Evolutionary conservation across 495 filamentous ascomycete genomes (phyloP).

Genomic region (Aspergillus cristatus): DNA sequence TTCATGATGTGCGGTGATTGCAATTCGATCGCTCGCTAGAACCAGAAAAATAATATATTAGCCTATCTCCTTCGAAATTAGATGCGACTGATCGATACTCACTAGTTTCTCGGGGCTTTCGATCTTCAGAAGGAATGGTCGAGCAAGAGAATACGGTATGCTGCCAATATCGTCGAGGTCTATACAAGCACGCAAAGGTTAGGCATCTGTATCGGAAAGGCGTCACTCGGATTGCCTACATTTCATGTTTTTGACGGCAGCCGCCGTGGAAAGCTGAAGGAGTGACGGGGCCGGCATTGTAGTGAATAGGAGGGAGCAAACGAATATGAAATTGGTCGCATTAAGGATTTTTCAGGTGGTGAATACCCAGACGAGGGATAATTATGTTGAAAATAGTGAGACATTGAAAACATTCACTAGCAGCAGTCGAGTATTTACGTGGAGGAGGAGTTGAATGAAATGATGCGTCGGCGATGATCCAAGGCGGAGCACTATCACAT

Average conservation of each 20-base stretch:
- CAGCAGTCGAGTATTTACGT: no score
- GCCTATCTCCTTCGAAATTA: not conserved
- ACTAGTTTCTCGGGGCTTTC: conserved; percentile 60
- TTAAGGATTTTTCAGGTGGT: conserved; percentile 2
- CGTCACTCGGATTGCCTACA: conserved; percentile 29
- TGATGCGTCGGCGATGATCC: not conserved
- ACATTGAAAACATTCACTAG: no score
- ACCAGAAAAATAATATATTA: not conserved
- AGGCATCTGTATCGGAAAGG: not conserved
- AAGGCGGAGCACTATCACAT: conserved; percentile 2
- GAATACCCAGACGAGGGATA: no score
- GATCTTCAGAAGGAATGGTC: conserved; percentile 51
- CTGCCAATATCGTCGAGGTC: conserved; percentile 55
- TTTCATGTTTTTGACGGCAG: conserved; percentile 38
- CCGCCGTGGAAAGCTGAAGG: conserved; percentile 29
- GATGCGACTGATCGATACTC: conserved; percentile 8
- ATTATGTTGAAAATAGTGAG: no score
- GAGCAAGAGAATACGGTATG: conserved; percentile 50
- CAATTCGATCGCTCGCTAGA: conserved; percentile 48
- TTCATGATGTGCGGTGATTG: conserved; percentile 56
- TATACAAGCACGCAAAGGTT: conserved; percentile 10
- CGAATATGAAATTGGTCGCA: conserved; percentile 11
- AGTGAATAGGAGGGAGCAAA: conserved; percentile 6
- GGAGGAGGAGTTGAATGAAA: conserved; percentile 1
- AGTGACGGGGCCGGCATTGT: conserved; percentile 38